phyloP scores from a whole-genome alignment of 352 stramenopile species.

The Globisporangium viniferum region DNA sequence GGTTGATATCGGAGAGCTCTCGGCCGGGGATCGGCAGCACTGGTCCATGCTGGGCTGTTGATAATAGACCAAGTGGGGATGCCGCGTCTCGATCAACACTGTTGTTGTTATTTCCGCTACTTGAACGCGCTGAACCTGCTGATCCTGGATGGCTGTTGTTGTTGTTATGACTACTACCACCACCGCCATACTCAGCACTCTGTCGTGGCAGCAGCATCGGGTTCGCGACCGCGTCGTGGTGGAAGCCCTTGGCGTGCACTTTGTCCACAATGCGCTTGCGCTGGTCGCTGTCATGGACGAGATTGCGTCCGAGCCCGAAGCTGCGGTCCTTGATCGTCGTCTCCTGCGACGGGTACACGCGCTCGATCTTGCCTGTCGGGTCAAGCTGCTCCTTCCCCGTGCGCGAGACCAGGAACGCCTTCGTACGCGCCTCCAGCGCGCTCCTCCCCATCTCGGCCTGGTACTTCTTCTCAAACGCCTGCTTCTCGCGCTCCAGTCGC shows the following conservation, averaged over 20 bases:
- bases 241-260: slow-evolving; percentile 35
- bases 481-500: slow-evolving; percentile 35
- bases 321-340: slow-evolving; percentile 66
- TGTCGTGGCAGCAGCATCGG: slow-evolving; percentile 29
- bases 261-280: slow-evolving; percentile 42
- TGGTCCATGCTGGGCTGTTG: slow-evolving; percentile 4
- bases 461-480: slow-evolving; percentile 61
- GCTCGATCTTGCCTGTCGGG: slow-evolving; percentile 54
- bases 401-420: slow-evolving; percentile 47
- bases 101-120: slow-evolving; percentile 10
- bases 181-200: background rate
- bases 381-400: slow-evolving; percentile 62
- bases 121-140: background rate
- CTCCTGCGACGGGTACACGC: slow-evolving; percentile 69
- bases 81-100: slow-evolving; percentile 10
- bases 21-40: slow-evolving; percentile 24
- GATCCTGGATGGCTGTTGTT: slow-evolving; percentile 7
- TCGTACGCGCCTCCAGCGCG: slow-evolving; percentile 49
- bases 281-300: slow-evolving; percentile 37
- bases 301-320: slow-evolving; percentile 62
- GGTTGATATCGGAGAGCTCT: slow-evolving; percentile 32
- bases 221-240: slow-evolving; percentile 22
- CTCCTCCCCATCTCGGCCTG: slow-evolving; percentile 64
- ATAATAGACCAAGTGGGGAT: background rate
- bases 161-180: background rate